Evolutionary conservation across 1,284 basidiomycete genomes (phyloP).

Genomic region (Microbotryum intermedium): DNA sequence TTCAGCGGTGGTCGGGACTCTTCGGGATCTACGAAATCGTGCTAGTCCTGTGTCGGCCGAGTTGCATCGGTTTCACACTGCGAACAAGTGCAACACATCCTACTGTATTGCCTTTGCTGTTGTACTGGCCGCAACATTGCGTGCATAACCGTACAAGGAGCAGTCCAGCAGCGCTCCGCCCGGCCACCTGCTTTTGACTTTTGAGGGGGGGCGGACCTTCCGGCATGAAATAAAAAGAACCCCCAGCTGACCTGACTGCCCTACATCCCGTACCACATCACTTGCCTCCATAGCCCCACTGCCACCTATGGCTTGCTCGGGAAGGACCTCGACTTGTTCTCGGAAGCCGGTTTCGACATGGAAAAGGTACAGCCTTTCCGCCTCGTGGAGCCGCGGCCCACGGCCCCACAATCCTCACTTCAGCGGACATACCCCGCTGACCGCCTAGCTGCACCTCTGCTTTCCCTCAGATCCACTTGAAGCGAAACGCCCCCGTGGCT

Average conservation of each 20-base stretch:
- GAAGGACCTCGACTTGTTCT: slow-evolving; percentile 92
- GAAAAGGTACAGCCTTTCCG: slow-evolving; percentile 36
- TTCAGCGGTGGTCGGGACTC: no score
- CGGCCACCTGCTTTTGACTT: no score
- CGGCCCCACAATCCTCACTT: background rate
- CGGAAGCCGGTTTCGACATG: slow-evolving; percentile 99
- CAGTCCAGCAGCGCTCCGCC: background rate
- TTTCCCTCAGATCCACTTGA: slow-evolving; percentile 53
- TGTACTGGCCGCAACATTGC: no score
- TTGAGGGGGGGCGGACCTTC: background rate
- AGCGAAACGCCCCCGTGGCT: slow-evolving; percentile 89
- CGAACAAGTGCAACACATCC: background rate
- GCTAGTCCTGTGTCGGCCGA: background rate
- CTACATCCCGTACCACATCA: no score
- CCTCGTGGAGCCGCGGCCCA: slow-evolving; percentile 14
- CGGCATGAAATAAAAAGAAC: background rate
- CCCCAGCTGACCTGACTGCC: slow-evolving; percentile 11
- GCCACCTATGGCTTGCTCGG: slow-evolving; percentile 52
- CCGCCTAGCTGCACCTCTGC: background rate
- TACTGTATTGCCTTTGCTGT: background rate
- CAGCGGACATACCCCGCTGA: background rate
- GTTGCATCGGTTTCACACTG: background rate
- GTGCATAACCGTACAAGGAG: no score
- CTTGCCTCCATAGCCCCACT: background rate
- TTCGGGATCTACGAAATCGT: background rate